Evolutionary conservation across 805 yeast genomes (phyloP).

Genomic region (Tanozyma kutaoensis): DNA sequence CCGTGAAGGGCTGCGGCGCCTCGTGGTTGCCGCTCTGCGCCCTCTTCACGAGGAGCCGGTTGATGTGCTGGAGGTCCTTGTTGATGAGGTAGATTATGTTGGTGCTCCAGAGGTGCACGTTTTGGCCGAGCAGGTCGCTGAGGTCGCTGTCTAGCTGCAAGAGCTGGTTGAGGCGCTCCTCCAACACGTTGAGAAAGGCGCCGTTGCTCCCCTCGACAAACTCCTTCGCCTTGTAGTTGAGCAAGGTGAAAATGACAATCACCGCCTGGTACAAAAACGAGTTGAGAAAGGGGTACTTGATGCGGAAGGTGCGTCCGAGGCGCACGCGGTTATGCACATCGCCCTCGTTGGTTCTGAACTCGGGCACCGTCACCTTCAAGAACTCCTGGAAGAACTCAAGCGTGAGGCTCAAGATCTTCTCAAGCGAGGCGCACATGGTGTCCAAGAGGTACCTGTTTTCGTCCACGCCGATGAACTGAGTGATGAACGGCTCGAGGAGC

Average conservation of each 20-base stretch:
- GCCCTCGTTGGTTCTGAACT: neutral
- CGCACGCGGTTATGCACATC: neutral
- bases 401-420: conserved; percentile 11
- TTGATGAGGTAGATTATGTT: conserved; percentile 18
- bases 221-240: conserved; percentile 28
- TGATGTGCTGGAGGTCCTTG: conserved; percentile 15
- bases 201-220: conserved; percentile 11
- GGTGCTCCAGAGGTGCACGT: conserved; percentile 19
- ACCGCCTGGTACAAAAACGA: conserved; percentile 38
- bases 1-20: conserved; percentile 1
- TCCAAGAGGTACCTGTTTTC: conserved; percentile 19
- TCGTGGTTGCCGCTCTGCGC: conserved; percentile 3
- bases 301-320: conserved; percentile 21
- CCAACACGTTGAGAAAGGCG: conserved; percentile 11
- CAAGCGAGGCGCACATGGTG: conserved; percentile 18
- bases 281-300: conserved; percentile 32
- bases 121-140: conserved; percentile 6
- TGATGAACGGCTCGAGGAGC: conserved; percentile 37
- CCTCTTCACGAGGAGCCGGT: conserved; percentile 7
- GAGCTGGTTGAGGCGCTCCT: conserved; percentile 10
- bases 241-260: conserved; percentile 34
- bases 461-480: conserved; percentile 12
- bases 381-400: conserved; percentile 5
- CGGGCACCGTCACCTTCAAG: conserved; percentile 3
- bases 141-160: conserved; percentile 12